These are phyloP conservation scores for Yamadazyma membranifaciens DNA, from an alignment of 1,139 yeast species.

Conservation along the genomic window DNA sequence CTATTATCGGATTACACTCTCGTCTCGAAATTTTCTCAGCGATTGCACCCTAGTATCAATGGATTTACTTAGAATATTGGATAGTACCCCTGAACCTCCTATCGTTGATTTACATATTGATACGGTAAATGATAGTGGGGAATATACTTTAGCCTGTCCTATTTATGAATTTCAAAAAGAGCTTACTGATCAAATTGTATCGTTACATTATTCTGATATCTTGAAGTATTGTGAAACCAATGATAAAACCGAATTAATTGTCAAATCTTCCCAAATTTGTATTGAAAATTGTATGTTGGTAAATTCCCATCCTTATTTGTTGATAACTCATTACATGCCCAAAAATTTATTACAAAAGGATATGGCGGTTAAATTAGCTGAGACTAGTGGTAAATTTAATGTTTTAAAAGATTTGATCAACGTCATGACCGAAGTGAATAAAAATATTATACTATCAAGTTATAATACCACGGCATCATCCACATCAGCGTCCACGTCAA, in stretches of 20 bases:
- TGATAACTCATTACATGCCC: conserved; percentile 85
- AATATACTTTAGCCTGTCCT: conserved; percentile 80
- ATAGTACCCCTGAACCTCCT: conserved; percentile 83
- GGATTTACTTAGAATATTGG: conserved; percentile 77
- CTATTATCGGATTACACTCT: not conserved
- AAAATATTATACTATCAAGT: not conserved
- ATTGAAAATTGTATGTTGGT: conserved; percentile 74
- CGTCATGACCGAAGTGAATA: conserved; percentile 23
- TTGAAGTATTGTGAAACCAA: conserved; percentile 79
- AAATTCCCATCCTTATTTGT: conserved; percentile 82
- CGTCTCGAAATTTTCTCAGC: conserved; percentile 4
- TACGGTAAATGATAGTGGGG: conserved; percentile 51
- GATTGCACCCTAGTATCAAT: conserved; percentile 27
- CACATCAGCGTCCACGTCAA: conserved; percentile 23
- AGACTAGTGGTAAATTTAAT: conserved; percentile 82
- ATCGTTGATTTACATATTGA: conserved; percentile 54
- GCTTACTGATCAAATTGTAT: conserved; percentile 88
- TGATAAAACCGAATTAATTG: conserved; percentile 54
- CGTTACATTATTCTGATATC: conserved; percentile 87
- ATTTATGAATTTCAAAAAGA: conserved; percentile 88
- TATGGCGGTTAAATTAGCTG: conserved; percentile 70
- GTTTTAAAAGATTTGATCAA: conserved; percentile 60
- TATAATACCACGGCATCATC: not conserved
- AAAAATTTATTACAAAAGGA: conserved; percentile 76
- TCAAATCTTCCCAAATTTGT: conserved; percentile 70